Evolutionary conservation across 305 asterid genomes (phyloP), one percentile per base, ranked within the genome.

Genomic region (Ilex paraguariensis): DNA sequence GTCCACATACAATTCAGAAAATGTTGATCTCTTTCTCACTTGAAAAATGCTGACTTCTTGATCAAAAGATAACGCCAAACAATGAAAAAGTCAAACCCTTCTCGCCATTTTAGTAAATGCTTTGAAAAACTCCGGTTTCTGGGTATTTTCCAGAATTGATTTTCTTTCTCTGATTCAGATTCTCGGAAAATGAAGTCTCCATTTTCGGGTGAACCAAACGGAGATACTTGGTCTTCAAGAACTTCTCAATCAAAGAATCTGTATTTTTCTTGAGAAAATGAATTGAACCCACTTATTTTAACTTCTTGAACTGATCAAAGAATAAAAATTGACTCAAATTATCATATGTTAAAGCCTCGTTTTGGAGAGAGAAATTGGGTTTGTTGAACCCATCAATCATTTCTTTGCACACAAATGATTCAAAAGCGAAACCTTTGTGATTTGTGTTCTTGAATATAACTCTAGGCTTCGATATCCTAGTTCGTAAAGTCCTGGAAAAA

Each of bases 1-100:
- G 58, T 87, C 96, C 97, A 90, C 87, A 76, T 84, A 86, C 30
- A 87, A 86, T 28, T 90, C 85, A 0, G 97, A 87, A 49, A 82
- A 90, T 57, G 72, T 84, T 14, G 79, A 69, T 7, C 44, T 65
- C 70, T 63, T 82, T 10, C 52, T 63, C 57, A 81, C 84, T 62
- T 82, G 96, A 62, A 84, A 90, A 5, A 77, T 61, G 65, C 82
- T 55, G 17, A 87, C 92, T 45, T 80, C 75, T 15, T 66, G 75
- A 54, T 57, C 70, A 44, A 84, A 90, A 0, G 87, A 84, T 59
- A 82, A 75, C 6, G 85, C 86, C 75, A 90, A 61, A 70, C 91
- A 81, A 31, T 86, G 92, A 14, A 81, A 54, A 7, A 90, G 85
- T 93, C 95, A 87, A 12, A 79, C 70, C 9, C 95, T 75, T 74